These are phyloP conservation scores for Nyssa sinensis DNA, from an alignment of 148 eudicot genomes.

Conservation along the genomic window DNA sequence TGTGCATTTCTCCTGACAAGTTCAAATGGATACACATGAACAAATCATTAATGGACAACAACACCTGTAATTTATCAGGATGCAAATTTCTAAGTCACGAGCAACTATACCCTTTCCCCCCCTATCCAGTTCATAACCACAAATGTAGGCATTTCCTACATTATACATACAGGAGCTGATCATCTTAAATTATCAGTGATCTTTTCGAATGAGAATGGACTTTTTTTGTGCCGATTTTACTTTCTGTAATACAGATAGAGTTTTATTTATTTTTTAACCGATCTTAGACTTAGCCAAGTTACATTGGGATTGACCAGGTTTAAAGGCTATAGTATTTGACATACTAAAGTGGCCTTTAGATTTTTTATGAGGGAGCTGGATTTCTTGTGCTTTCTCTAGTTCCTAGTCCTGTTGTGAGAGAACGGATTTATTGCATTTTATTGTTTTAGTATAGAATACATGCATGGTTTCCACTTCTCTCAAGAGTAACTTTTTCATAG, in stretches of 20 bases:
- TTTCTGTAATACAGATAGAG: not conserved
- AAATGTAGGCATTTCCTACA: not conserved
- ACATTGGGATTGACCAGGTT: constrained; percentile 5
- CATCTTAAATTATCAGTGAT: not conserved
- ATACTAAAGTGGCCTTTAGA: not conserved
- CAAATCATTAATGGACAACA: too few relatives aligned
- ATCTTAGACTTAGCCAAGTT: not conserved
- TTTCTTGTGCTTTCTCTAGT: not conserved
- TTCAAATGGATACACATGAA: too few relatives aligned
- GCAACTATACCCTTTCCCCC: too few relatives aligned
- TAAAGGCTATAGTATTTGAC: not conserved
- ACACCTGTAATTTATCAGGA: too few relatives aligned
- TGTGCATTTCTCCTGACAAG: too few relatives aligned
- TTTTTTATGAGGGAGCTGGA: not conserved
- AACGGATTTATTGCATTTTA: constrained; percentile 1
- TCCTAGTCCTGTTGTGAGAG: not conserved
- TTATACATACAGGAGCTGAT: not conserved
- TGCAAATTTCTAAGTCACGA: not conserved
- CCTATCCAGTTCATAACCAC: too few relatives aligned
- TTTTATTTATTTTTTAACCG: not conserved
- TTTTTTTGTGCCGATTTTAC: not conserved
- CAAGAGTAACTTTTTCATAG: constrained; percentile 29
- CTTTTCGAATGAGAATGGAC: not conserved
- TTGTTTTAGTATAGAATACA: not conserved
- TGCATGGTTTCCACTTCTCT: not conserved